A percentile compares a stretch with the other conserved stretches of the same genome.
These are phyloP conservation scores for Strobilomyces dryophilus DNA, from an alignment of 768 basidiomycete species.

Conservation along the genomic window DNA sequence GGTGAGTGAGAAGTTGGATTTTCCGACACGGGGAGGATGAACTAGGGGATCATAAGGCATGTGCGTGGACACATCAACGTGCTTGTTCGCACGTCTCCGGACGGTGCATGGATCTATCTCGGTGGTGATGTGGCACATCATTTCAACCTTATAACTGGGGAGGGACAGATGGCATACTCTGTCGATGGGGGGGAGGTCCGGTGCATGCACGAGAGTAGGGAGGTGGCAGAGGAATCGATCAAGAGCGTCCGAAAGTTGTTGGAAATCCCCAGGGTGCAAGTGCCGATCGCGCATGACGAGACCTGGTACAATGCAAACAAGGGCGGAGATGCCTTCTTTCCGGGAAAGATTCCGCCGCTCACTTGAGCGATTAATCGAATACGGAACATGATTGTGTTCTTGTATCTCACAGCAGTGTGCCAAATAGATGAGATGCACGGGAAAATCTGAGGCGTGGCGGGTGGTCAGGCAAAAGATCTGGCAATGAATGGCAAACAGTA, in stretches of 20 bases:
- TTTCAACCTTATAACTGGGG: not conserved
- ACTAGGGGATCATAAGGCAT: not conserved
- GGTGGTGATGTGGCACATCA: not conserved
- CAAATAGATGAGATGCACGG: no score
- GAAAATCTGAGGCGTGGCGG: no score
- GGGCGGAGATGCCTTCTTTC: no score
- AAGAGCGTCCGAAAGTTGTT: not conserved
- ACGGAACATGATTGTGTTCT: no score
- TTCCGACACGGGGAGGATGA: not conserved
- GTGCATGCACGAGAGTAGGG: not conserved
- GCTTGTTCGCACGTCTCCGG: not conserved
- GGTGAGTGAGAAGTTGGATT: not conserved
- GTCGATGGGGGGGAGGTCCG: not conserved
- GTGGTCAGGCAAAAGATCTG: no score
- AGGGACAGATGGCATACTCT: not conserved
- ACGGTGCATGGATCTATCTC: not conserved
- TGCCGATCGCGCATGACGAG: not conserved
- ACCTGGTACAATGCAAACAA: no score
- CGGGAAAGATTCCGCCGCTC: no score
- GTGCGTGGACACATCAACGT: not conserved
- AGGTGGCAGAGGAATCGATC: not conserved
- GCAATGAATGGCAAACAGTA: no score
- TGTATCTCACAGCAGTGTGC: no score
- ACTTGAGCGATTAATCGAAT: no score
- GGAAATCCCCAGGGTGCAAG: not conserved